Evolutionary conservation across 768 basidiomycete species (phyloP), one percentile per base, ranked within the genome.

Genomic region (Hygrophorus russula): DNA sequence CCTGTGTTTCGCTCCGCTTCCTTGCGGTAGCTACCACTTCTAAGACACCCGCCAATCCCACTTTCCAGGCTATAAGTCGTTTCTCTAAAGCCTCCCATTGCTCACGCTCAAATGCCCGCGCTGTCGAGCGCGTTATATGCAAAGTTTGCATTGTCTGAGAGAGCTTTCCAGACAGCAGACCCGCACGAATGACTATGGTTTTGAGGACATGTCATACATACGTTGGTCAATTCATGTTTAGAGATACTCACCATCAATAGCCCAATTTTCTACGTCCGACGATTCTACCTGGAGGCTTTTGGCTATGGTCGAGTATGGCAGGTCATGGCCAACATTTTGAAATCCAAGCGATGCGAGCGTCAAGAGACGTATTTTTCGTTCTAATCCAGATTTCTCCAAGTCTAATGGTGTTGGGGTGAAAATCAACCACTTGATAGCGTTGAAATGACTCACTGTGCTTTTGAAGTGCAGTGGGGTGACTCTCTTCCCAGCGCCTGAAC

Each of bases 101-200:
- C 51, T 73, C 75, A 32, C 70, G 71, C 53, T 81, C 82, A 55
- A 91, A 91, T 8, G 74, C 70, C 44, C 85, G 80, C 1, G 85
- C 74, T 0, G 78, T 80, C 0, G 88, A 80, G 28, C 80, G 79
- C 39, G 73, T 76, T 46, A 92, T 72, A 49, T 77, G 78, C 31
- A 92, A 62, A 38, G 75, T 77, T 53, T 85, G 80, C 7, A 77
- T 70, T 1, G 79, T 76, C 57, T 93, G 90, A 1, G 86, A 85
- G 39, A 93, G 79, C 59, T 87, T 90, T 30, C 83, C 90, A 40
- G 78, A 76, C 27, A 91, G 58, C 36, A 92, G 73, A 19, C 82
- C 80, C 2, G 78, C 73, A 42, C 89, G 84, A 51, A 92, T 89
- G 44, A 82, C 89, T 90, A n/a, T n/a, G n/a, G n/a, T n/a, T n/a